Percentiles rank a stretch among this genome's conserved stretches.
Conservation (phyloP, 2,329 filamentous ascomycete species). For the Aspergillus vadensis region DNA sequence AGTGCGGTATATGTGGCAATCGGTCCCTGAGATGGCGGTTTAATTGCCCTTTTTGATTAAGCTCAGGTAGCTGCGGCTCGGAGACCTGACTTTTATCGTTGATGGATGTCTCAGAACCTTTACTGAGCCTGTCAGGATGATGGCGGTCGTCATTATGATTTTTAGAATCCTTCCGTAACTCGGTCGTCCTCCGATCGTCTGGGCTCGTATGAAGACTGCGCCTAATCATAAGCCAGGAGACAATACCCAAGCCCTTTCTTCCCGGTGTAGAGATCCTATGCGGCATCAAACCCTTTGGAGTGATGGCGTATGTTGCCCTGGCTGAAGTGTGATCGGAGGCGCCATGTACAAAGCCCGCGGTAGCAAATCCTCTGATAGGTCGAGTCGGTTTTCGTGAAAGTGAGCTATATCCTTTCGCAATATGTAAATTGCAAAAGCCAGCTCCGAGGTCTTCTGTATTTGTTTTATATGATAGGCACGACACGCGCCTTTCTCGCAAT, state of each 20-base stretch:
- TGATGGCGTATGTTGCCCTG: slow-evolving; percentile 34
- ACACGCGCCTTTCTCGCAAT: slow-evolving; percentile 29
- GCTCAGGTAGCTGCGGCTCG: slow-evolving; percentile 25
- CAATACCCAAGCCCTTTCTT: slow-evolving; percentile 19
- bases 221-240: slow-evolving; percentile 29
- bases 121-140: not conserved
- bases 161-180: slow-evolving; percentile 18
- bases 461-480: slow-evolving; percentile 20
- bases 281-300: slow-evolving; percentile 33
- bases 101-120: slow-evolving; percentile 12
- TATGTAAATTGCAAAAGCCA: slow-evolving; percentile 17
- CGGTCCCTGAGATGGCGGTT: slow-evolving; percentile 57
- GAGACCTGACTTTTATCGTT: slow-evolving; percentile 24
- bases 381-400: slow-evolving; percentile 36
- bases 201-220: slow-evolving; percentile 36
- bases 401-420: slow-evolving; percentile 23
- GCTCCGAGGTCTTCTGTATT: slow-evolving; percentile 17
- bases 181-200: slow-evolving; percentile 20
- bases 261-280: slow-evolving; percentile 24
- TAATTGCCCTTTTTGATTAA: slow-evolving; percentile 19
- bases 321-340: slow-evolving; percentile 36
- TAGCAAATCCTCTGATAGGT: slow-evolving; percentile 56
- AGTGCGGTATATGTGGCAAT: slow-evolving; percentile 70
- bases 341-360: slow-evolving; percentile 57
- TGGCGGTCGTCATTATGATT: slow-evolving; percentile 20